Conservation (phyloP, 495 filamentous ascomycete genomes). For the Trichoderma asperelloides region DNA sequence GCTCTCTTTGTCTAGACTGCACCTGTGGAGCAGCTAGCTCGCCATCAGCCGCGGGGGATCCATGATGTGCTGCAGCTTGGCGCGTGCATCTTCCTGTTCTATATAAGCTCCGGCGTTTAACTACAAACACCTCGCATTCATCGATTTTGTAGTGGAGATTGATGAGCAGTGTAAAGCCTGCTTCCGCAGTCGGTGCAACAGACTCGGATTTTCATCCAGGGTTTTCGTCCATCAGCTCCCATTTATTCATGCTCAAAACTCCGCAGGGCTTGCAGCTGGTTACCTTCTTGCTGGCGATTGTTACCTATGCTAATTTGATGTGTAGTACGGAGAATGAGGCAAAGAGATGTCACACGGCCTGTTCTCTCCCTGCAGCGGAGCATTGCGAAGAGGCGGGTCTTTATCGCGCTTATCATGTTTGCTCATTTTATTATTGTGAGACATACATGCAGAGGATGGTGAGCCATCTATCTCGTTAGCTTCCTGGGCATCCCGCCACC, state of each 20-base stretch:
- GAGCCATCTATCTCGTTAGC: not conserved
- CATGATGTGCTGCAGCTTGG: too few relatives aligned
- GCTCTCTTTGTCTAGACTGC: too few relatives aligned
- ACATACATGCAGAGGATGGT: not conserved
- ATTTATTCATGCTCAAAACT: not conserved
- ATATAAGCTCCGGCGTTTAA: too few relatives aligned
- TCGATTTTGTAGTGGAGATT: too few relatives aligned
- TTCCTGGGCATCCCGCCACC: not conserved
- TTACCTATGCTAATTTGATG: not conserved
- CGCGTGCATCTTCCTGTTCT: too few relatives aligned
- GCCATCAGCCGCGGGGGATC: too few relatives aligned
- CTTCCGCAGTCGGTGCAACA: too few relatives aligned
- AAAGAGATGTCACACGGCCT: not conserved
- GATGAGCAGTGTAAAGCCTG: too few relatives aligned
- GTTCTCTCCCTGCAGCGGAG: not conserved
- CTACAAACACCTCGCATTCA: too few relatives aligned
- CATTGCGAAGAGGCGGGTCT: not conserved
- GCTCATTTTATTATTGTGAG: constrained; percentile 1
- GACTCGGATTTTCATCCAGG: too few relatives aligned
- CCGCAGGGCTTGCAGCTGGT: not conserved
- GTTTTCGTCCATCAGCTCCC: too few relatives aligned
- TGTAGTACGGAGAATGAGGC: not conserved
- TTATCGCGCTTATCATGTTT: not conserved
- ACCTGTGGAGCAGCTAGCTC: too few relatives aligned
- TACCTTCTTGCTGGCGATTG: not conserved